phyloP scores from a whole-genome alignment of 2,329 filamentous ascomycete genomes.

The Chaetothyriales sp. region DNA sequence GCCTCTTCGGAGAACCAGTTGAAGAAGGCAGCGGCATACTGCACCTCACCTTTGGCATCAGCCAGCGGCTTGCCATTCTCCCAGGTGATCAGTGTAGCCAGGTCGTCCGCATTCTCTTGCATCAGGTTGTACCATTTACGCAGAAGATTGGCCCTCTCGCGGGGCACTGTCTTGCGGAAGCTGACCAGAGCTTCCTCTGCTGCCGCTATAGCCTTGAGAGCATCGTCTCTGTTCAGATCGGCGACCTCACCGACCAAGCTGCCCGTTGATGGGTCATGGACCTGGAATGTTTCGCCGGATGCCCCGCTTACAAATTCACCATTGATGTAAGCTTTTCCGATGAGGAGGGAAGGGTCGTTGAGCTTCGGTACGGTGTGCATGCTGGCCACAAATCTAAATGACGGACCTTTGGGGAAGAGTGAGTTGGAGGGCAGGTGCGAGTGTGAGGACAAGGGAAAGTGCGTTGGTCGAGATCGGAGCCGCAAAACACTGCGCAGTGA shows the following conservation, averaged over 20 bases:
- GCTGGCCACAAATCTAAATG: constrained; percentile 11
- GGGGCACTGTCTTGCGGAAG: constrained; percentile 46
- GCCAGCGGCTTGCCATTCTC: constrained; percentile 54
- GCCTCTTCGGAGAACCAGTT: constrained; percentile 52
- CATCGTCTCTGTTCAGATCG: constrained; percentile 63
- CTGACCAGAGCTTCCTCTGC: constrained; percentile 54
- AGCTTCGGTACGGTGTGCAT: constrained; percentile 32
- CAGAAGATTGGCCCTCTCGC: constrained; percentile 46
- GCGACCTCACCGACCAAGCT: constrained; percentile 68
- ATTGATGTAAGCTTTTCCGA: constrained; percentile 73
- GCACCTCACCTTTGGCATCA: constrained; percentile 44
- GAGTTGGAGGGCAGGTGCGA: not conserved
- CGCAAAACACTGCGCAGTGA: not conserved
- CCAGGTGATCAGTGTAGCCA: constrained; percentile 51
- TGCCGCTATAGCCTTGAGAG: constrained; percentile 67
- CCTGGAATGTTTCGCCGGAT: constrained; percentile 83
- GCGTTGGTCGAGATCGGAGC: not conserved
- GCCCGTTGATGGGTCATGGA: constrained; percentile 71
- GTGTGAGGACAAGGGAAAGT: not conserved
- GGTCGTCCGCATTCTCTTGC: constrained; percentile 49
- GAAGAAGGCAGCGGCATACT: constrained; percentile 45
- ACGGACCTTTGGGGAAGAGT: not conserved
- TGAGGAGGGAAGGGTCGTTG: constrained; percentile 67
- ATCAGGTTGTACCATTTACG: constrained; percentile 54
- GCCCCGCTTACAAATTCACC: constrained; percentile 78